These are phyloP conservation scores for Naegleria gruberi DNA, from an alignment of 208 protist genomes.

Conservation along the genomic window DNA sequence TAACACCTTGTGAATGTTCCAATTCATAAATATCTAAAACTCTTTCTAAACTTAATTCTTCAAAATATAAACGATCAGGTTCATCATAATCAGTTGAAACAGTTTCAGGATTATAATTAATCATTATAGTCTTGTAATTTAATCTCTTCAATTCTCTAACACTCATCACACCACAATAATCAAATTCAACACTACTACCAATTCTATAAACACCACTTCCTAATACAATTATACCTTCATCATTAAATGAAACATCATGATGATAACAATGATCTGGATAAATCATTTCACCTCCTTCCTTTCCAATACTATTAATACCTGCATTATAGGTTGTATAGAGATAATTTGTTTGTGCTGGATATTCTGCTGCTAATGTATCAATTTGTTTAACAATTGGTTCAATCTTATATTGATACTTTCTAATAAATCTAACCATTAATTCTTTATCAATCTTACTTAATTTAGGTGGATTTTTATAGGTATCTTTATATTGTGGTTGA, in stretches of 20 bases:
- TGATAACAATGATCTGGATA: neutral
- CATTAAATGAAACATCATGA: conserved; percentile 28
- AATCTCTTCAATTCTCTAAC: conserved; percentile 79
- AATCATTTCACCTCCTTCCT: conserved; percentile 41
- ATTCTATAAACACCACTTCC: conserved; percentile 96
- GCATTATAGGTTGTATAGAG: conserved; percentile 86
- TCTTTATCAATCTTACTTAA: neutral
- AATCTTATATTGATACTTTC: conserved; percentile 47
- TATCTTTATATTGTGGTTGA: no score
- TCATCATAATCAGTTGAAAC: conserved; percentile 96
- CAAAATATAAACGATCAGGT: conserved; percentile 95
- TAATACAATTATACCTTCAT: conserved; percentile 77
- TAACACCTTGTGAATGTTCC: conserved; percentile 75
- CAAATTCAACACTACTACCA: conserved; percentile 92
- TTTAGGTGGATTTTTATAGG: no score
- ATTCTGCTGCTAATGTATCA: conserved; percentile 93
- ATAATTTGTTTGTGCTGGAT: conserved; percentile 86
- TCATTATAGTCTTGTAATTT: conserved; percentile 87
- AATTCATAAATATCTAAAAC: conserved; percentile 91
- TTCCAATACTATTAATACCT: neutral
- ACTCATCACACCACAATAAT: conserved; percentile 92
- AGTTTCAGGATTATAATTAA: conserved; percentile 98
- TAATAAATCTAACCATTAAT: conserved; percentile 3
- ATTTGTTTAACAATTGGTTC: conserved; percentile 88
- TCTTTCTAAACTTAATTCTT: conserved; percentile 90